These are phyloP conservation scores for Arxiozyma telluris DNA, from an alignment of 1,139 yeast genomes.

Conservation along the genomic window DNA sequence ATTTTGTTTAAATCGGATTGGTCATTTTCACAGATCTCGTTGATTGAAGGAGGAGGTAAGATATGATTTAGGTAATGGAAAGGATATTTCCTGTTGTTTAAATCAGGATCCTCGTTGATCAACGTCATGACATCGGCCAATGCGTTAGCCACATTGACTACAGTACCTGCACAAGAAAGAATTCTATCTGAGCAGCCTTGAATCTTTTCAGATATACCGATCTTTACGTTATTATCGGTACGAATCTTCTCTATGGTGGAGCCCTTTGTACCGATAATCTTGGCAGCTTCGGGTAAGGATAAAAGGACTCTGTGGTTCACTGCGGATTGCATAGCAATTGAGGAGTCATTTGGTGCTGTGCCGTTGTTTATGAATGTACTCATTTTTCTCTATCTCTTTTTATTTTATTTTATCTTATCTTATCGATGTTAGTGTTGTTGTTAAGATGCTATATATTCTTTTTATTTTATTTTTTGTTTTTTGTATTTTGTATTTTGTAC, in stretches of 20 bases:
- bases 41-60: conserved; percentile 25
- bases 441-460: too few relatives aligned
- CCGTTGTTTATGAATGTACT: neutral
- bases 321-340: neutral
- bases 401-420: too few relatives aligned
- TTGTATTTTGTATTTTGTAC: too few relatives aligned
- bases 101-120: conserved; percentile 29
- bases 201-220: conserved; percentile 77
- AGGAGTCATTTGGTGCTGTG: neutral
- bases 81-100: conserved; percentile 17
- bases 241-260: conserved; percentile 70
- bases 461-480: too few relatives aligned
- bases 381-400: neutral
- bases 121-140: conserved; percentile 65
- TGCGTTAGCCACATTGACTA: conserved; percentile 66
- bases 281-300: conserved; percentile 83
- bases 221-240: conserved; percentile 71
- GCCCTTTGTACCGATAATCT: conserved; percentile 84
- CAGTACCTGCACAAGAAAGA: conserved; percentile 71
- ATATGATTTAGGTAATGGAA: conserved; percentile 29
- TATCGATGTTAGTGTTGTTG: too few relatives aligned
- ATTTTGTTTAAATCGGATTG: conserved; percentile 15
- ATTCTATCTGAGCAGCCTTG: conserved; percentile 82
- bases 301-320: conserved; percentile 50
- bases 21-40: conserved; percentile 32